A percentile compares a stretch with the other conserved stretches of the same genome.
Evolutionary conservation across 257 asterid genomes (phyloP).

Genomic region (Datura wrightii): DNA sequence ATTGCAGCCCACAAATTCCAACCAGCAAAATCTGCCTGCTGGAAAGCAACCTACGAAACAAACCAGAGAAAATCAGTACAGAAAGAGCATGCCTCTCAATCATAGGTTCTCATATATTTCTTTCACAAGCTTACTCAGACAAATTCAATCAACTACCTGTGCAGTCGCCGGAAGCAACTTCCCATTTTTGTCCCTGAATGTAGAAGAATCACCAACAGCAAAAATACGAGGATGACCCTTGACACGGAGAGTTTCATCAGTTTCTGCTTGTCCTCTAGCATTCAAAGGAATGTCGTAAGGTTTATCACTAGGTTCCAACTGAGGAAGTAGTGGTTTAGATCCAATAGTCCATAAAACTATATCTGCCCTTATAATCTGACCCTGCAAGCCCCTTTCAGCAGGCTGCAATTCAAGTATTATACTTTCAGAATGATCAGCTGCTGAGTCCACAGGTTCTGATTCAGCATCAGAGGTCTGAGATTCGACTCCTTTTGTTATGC

Average conservation of each 20-base stretch:
- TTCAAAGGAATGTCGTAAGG: slow-evolving; percentile 74
- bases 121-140: slow-evolving; percentile 27
- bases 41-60: slow-evolving; percentile 83
- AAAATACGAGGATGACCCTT: slow-evolving; percentile 95
- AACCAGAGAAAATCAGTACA: slow-evolving; percentile 33
- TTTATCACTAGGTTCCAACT: slow-evolving; percentile 53
- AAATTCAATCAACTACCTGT: slow-evolving; percentile 60
- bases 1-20: slow-evolving; percentile 99
- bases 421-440: slow-evolving; percentile 46
- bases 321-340: slow-evolving; percentile 75
- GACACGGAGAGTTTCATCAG: slow-evolving; percentile 94
- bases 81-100: slow-evolving; percentile 8
- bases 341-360: slow-evolving; percentile 95
- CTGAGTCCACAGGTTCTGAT: slow-evolving; percentile 35
- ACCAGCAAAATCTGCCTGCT: slow-evolving; percentile 97
- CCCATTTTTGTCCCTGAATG: slow-evolving; percentile 73
- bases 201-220: slow-evolving; percentile 95
- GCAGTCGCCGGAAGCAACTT: slow-evolving; percentile 94
- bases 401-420: slow-evolving; percentile 82
- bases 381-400: slow-evolving; percentile 63
- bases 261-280: slow-evolving; percentile 93
- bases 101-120: background rate
- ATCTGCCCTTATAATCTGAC: slow-evolving; percentile 69
- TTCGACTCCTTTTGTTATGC: slow-evolving; percentile 57
- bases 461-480: slow-evolving; percentile 41